phyloP scores from a whole-genome alignment of 2,329 filamentous ascomycete species.

The Claviceps digitariae region DNA sequence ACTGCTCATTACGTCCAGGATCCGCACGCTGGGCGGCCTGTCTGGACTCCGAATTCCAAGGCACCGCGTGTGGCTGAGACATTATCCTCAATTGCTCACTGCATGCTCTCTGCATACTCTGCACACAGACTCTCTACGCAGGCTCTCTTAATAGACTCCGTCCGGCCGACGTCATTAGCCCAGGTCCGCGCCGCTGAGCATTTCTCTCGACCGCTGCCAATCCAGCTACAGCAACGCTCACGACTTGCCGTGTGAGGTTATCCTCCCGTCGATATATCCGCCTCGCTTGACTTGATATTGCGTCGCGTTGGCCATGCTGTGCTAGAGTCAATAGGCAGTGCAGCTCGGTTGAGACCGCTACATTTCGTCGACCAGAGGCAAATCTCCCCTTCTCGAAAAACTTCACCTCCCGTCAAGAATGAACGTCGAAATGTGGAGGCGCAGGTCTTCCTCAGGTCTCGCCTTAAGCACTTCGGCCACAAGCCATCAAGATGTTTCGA shows the following conservation, averaged over 20 bases:
- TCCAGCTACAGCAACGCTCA: not conserved
- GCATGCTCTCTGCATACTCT: not conserved
- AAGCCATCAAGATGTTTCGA: constrained; percentile 10
- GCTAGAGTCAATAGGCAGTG: not conserved
- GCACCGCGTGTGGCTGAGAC: constrained; percentile 13
- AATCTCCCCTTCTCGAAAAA: not conserved
- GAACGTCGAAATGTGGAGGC: constrained; percentile 22
- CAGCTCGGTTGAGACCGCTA: not conserved
- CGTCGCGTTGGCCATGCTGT: constrained; percentile 4
- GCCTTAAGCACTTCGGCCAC: constrained; percentile 11
- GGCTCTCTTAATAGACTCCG: not conserved
- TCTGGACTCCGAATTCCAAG: constrained; percentile 5
- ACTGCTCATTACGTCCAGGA: not conserved
- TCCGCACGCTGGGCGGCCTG: constrained; percentile 4
- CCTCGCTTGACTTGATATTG: not conserved
- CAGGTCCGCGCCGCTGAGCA: not conserved
- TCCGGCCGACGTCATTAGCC: not conserved
- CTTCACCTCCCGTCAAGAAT: constrained; percentile 9
- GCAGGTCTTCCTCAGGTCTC: constrained; percentile 19
- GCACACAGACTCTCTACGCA: not conserved
- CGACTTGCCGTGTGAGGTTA: not conserved
- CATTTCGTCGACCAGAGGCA: not conserved
- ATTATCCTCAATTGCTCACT: constrained; percentile 3
- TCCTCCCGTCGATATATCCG: not conserved
- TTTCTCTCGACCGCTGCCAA: not conserved